These are phyloP conservation scores for Didymella keratinophila DNA, from an alignment of 2,329 filamentous ascomycete genomes.

Conservation along the genomic window DNA sequence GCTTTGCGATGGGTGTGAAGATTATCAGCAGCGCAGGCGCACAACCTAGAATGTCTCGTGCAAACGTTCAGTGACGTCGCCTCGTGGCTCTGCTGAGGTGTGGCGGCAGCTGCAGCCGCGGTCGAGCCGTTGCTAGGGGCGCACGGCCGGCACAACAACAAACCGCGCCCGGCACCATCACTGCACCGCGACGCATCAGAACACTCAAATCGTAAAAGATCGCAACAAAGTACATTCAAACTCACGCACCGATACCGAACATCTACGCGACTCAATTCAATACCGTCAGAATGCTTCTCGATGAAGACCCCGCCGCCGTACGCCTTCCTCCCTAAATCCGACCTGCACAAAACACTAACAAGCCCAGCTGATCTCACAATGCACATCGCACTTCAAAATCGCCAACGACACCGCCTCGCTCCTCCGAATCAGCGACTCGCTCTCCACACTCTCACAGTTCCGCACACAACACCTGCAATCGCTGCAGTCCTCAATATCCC, in stretches of 20 bases:
- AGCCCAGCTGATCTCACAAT: conserved; percentile 83
- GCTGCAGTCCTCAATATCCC: conserved; percentile 51
- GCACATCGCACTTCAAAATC: conserved; percentile 94
- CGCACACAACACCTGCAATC: conserved; percentile 73
- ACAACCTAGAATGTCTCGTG: conserved; percentile 26
- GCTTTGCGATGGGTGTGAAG: conserved; percentile 1
- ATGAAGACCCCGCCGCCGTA: conserved; percentile 90
- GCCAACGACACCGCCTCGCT: conserved; percentile 85
- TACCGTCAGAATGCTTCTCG: conserved; percentile 79
- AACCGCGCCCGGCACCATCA: conserved; percentile 40
- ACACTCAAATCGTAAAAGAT: conserved; percentile 4
- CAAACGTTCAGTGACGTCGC: conserved; percentile 46
- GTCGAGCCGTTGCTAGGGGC: conserved; percentile 42
- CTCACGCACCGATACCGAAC: not conserved
- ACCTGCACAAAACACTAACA: conserved; percentile 20
- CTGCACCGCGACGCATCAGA: conserved; percentile 23
- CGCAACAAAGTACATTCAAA: conserved; percentile 7
- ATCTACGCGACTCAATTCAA: not conserved
- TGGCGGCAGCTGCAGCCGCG: conserved; percentile 31
- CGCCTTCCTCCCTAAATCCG: conserved; percentile 34
- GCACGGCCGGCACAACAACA: conserved; percentile 43
- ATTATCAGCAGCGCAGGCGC: not conserved
- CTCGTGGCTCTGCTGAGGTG: conserved; percentile 32
- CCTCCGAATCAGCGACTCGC: conserved; percentile 81
- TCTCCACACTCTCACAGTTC: conserved; percentile 82